These are phyloP conservation scores for Nakazawaea anatomiae DNA, from an alignment of 805 yeast species.

Conservation along the genomic window DNA sequence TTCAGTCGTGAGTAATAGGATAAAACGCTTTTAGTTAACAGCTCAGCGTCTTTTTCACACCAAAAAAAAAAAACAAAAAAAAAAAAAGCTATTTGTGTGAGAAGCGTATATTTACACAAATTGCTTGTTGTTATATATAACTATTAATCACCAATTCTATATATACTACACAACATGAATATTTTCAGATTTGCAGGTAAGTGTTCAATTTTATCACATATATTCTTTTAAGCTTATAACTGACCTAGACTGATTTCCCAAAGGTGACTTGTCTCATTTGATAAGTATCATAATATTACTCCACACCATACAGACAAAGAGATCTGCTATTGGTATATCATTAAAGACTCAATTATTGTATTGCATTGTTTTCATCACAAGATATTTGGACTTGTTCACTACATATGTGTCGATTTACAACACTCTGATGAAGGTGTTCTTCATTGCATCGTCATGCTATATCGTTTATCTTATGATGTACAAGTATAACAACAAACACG, in stretches of 20 bases:
- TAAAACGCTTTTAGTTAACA: no score
- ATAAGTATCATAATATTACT: conserved; percentile 72
- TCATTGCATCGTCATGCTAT: conserved; percentile 69
- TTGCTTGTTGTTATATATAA: neutral
- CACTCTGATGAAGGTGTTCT: conserved; percentile 74
- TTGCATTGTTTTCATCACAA: conserved; percentile 61
- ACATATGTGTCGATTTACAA: conserved; percentile 66
- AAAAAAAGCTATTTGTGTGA: neutral
- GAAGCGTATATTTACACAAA: neutral
- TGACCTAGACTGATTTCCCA: neutral
- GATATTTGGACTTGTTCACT: conserved; percentile 63
- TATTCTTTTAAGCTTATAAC: neutral
- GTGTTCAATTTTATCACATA: neutral
- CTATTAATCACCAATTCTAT: neutral
- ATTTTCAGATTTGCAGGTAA: conserved; percentile 30
- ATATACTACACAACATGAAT: conserved; percentile 24
- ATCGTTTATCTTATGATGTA: conserved; percentile 65
- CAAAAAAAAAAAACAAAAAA: no score
- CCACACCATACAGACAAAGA: conserved; percentile 57
- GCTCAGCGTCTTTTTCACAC: no score
- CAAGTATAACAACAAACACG: conserved; percentile 44
- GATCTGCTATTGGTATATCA: conserved; percentile 78
- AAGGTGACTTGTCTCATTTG: conserved; percentile 79
- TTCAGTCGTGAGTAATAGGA: no score
- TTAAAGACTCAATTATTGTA: conserved; percentile 83